phyloP scores from a whole-genome alignment of 2,329 filamentous ascomycete species.

The Shiraia sp. region DNA sequence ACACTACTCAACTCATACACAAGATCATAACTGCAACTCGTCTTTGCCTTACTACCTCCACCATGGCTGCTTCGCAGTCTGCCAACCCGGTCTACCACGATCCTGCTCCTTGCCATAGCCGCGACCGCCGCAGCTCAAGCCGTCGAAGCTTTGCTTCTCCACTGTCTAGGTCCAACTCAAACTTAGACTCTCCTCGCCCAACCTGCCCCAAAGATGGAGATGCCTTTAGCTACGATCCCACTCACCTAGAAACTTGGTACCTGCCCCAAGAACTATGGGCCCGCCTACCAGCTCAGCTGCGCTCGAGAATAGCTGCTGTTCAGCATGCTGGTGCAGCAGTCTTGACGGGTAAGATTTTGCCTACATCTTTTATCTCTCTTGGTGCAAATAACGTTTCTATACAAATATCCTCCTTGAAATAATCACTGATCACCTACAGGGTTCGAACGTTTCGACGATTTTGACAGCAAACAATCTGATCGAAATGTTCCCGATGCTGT shows the following conservation, averaged over 20 bases:
- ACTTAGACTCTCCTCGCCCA: slow-evolving; percentile 34
- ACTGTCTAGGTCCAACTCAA: slow-evolving; percentile 22
- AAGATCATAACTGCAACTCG: slow-evolving; percentile 6
- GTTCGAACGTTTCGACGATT: slow-evolving; percentile 35
- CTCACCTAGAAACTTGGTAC: slow-evolving; percentile 45
- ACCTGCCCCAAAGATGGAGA: slow-evolving; percentile 41
- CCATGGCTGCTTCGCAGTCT: slow-evolving; percentile 25
- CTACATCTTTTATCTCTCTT: no score
- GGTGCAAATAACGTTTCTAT: no score
- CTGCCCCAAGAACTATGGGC: slow-evolving; percentile 44
- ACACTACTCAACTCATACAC: slow-evolving; percentile 4
- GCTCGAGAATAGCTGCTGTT: slow-evolving; percentile 41
- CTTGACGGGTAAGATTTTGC: slow-evolving; percentile 48
- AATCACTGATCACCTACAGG: slow-evolving; percentile 23
- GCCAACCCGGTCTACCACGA: slow-evolving; percentile 27
- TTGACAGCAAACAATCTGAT: slow-evolving; percentile 13
- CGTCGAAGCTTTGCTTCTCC: slow-evolving; percentile 31
- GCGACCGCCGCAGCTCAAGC: slow-evolving; percentile 29
- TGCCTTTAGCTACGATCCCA: slow-evolving; percentile 43
- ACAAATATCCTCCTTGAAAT: no score
- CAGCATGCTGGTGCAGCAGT: slow-evolving; percentile 52
- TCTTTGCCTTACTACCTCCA: slow-evolving; percentile 4
- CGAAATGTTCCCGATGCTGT: slow-evolving; percentile 27
- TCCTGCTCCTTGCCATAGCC: slow-evolving; percentile 15
- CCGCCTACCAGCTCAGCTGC: slow-evolving; percentile 42